A percentile compares a stretch with the other conserved stretches of the same genome.
phyloP scores from a whole-genome alignment of 177 flowering plant species.

The Vitis hybrid region DNA sequence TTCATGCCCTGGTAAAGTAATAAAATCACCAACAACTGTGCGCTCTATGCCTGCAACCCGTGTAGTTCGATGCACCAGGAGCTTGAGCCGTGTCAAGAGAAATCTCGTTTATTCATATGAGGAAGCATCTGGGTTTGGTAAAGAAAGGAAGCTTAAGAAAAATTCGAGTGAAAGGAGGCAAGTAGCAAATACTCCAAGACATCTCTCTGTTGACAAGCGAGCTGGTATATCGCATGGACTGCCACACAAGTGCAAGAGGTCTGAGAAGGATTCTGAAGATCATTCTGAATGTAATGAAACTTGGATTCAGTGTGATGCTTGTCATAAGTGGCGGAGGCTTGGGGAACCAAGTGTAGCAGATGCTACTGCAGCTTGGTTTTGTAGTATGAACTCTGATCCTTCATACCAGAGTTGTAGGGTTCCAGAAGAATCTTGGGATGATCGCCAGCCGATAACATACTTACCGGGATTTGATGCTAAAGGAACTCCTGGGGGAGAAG shows the following conservation, averaged over 20 bases:
- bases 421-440: constrained; percentile 83
- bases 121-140: constrained; percentile 22
- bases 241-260: constrained; percentile 21
- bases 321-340: constrained; percentile 87
- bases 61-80: constrained; percentile 39
- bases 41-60: constrained; percentile 20
- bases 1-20: constrained; percentile 24
- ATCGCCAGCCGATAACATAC: constrained; percentile 42
- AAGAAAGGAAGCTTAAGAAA: constrained; percentile 18
- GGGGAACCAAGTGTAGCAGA: constrained; percentile 33
- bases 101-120: constrained; percentile 57
- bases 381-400: constrained; percentile 82
- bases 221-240: constrained; percentile 16
- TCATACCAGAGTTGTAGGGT: constrained; percentile 58
- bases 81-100: constrained; percentile 50
- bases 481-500: constrained; percentile 59
- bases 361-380: constrained; percentile 77
- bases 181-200: constrained; percentile 8
- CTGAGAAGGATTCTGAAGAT: constrained; percentile 18
- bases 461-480: constrained; percentile 74
- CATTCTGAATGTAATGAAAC: constrained; percentile 48
- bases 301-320: constrained; percentile 96
- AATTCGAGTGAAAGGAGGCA: constrained; percentile 18
- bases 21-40: constrained; percentile 20
- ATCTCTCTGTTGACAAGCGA: constrained; percentile 15